phyloP scores from a whole-genome alignment of 441 rosid species.

The Adansonia gregorii region DNA sequence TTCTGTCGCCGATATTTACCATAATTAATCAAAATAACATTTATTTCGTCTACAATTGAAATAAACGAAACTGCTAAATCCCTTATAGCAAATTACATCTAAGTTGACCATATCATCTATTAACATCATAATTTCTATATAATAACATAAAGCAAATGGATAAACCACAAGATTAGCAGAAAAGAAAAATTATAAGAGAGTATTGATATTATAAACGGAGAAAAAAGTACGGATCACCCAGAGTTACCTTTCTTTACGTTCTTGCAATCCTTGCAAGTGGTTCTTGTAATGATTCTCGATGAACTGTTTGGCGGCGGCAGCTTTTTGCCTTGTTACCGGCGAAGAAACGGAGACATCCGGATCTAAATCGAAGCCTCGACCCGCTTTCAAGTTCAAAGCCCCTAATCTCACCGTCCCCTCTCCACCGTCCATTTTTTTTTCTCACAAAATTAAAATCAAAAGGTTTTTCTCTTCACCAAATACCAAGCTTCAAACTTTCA shows the following conservation, averaged over 20 bases:
- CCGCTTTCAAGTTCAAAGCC: constrained; percentile 58
- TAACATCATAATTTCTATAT: not conserved
- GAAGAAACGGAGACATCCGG: constrained; percentile 81
- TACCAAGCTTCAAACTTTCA: constrained; percentile 4
- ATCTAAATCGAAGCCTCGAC: constrained; percentile 65
- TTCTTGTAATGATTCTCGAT: constrained; percentile 97
- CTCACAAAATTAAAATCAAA: not conserved
- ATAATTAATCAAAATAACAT: no score
- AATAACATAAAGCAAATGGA: not conserved
- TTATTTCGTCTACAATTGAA: no score
- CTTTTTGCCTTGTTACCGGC: constrained; percentile 91
- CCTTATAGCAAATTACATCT: not conserved
- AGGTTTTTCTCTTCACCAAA: constrained; percentile 7
- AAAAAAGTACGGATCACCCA: not conserved
- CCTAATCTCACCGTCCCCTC: constrained; percentile 82
- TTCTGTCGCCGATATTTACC: no score
- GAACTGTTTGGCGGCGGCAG: constrained; percentile 95
- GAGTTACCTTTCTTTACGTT: constrained; percentile 81
- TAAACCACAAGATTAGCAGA: not conserved
- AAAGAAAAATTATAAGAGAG: not conserved
- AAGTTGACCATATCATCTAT: not conserved
- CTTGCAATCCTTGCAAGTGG: constrained; percentile 85
- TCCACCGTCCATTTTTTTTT: constrained; percentile 62
- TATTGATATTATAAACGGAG: not conserved
- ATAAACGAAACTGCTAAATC: no score